Conservation (phyloP, 495 filamentous ascomycete species). For the Daldinia bambusicola region DNA sequence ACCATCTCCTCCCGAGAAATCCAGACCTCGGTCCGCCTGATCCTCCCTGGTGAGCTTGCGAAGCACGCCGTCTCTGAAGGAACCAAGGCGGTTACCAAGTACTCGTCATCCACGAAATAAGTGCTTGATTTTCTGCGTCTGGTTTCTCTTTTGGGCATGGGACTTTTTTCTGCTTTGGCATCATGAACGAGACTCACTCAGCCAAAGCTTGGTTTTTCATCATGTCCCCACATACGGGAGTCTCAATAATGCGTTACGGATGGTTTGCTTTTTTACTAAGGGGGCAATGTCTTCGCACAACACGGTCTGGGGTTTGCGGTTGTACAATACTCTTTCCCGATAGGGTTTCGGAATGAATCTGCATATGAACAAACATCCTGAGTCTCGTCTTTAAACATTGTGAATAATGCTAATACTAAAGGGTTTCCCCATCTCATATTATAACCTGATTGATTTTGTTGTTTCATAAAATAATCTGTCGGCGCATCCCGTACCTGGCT, state of each 20-base stretch:
- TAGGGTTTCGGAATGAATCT: slow-evolving; percentile 70
- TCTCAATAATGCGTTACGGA: slow-evolving; percentile 91
- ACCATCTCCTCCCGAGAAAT: slow-evolving; percentile 99
- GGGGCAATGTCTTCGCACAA: slow-evolving; percentile 73
- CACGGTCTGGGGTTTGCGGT: slow-evolving; percentile 78
- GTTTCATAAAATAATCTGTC: not conserved
- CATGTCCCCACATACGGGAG: slow-evolving; percentile 66
- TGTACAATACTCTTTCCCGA: slow-evolving; percentile 82
- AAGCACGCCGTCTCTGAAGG: slow-evolving; percentile 99
- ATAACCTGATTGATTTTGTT: not conserved
- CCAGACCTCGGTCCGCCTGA: slow-evolving; percentile 98
- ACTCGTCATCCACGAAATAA: slow-evolving; percentile 99
- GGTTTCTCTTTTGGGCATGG: slow-evolving; percentile 61
- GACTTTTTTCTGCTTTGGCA: slow-evolving; percentile 67
- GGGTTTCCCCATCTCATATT: not conserved
- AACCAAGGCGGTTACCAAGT: slow-evolving; percentile 99
- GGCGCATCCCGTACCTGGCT: not conserved
- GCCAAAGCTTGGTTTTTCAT: slow-evolving; percentile 64
- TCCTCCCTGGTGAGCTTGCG: slow-evolving; percentile 97
- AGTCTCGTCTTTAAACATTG: slow-evolving; percentile 19
- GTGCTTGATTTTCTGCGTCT: slow-evolving; percentile 58
- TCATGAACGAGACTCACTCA: slow-evolving; percentile 68
- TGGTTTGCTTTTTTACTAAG: slow-evolving; percentile 78
- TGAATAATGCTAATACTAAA: slow-evolving; percentile 8
- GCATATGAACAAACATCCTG: slow-evolving; percentile 63